These are phyloP conservation scores for Rubus idaeus DNA, from an alignment of 306 rosid genomes.

Conservation along the genomic window DNA sequence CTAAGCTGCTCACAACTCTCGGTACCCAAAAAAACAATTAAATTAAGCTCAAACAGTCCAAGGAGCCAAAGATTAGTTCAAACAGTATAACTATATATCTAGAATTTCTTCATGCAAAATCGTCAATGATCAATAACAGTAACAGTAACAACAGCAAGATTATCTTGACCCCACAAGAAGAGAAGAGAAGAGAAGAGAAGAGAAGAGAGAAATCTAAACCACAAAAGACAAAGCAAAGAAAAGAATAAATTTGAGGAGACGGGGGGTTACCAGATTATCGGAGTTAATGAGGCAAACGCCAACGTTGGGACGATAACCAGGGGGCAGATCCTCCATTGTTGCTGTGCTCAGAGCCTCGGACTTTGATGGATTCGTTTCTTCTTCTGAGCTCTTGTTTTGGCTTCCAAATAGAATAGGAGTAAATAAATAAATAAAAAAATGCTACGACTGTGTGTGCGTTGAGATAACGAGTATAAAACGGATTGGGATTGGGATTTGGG, in stretches of 20 bases:
- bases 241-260: neutral
- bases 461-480: neutral
- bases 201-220: neutral
- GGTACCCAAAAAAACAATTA: neutral
- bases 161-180: neutral
- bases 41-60: neutral
- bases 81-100: neutral
- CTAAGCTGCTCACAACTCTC: neutral
- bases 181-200: neutral
- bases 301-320: constrained; percentile 97
- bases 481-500: neutral
- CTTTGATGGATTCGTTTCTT: neutral
- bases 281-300: constrained; percentile 94
- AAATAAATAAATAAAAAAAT: too few species aligned
- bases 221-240: neutral
- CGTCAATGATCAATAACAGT: neutral
- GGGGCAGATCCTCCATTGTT: constrained; percentile 81
- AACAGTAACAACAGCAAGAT: neutral
- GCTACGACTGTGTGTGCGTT: too few species aligned
- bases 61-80: neutral
- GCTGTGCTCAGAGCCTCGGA: neutral
- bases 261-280: constrained; percentile 55
- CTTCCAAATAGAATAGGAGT: too few species aligned
- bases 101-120: neutral
- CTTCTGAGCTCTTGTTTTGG: too few species aligned